Evolutionary conservation across 345 rosid genomes (phyloP).

Genomic region (Arabidopsis arenosa): DNA sequence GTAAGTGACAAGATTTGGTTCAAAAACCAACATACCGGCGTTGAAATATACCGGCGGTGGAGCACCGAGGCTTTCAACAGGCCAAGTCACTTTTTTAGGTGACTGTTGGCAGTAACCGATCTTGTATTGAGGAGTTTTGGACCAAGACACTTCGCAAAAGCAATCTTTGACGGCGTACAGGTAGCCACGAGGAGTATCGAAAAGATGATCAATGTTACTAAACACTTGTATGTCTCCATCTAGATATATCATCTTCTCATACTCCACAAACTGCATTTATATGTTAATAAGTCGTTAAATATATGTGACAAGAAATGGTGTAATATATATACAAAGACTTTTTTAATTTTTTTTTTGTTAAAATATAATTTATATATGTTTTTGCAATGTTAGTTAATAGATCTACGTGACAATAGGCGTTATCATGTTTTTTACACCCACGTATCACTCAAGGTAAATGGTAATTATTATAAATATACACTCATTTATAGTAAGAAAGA

Average conservation of each 20-base stretch:
- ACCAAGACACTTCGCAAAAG: slow-evolving; percentile 66
- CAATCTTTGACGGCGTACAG: slow-evolving; percentile 72
- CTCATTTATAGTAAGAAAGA: not conserved
- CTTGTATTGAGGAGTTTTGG: slow-evolving; percentile 50
- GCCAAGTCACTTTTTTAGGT: slow-evolving; percentile 62
- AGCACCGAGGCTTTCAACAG: slow-evolving; percentile 45
- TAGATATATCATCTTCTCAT: slow-evolving; percentile 66
- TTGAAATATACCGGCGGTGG: slow-evolving; percentile 70
- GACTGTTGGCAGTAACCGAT: slow-evolving; percentile 73
- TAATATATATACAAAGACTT: not conserved
- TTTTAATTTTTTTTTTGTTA: not conserved
- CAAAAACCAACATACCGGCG: slow-evolving; percentile 70
- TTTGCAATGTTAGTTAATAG: not conserved
- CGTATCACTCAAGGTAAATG: not conserved
- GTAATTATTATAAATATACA: not conserved
- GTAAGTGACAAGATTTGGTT: slow-evolving; percentile 56
- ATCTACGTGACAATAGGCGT: not conserved
- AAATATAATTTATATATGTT: not conserved
- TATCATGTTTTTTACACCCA: not conserved
- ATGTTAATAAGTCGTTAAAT: not conserved
- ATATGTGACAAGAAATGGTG: no score
- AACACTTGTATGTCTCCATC: slow-evolving; percentile 80
- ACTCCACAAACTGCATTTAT: slow-evolving; percentile 58
- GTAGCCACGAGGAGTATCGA: slow-evolving; percentile 53
- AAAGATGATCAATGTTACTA: slow-evolving; percentile 65